Base-by-base conservation (phyloP, 176 grass and related monocot species). In the Canna indica region DNA sequence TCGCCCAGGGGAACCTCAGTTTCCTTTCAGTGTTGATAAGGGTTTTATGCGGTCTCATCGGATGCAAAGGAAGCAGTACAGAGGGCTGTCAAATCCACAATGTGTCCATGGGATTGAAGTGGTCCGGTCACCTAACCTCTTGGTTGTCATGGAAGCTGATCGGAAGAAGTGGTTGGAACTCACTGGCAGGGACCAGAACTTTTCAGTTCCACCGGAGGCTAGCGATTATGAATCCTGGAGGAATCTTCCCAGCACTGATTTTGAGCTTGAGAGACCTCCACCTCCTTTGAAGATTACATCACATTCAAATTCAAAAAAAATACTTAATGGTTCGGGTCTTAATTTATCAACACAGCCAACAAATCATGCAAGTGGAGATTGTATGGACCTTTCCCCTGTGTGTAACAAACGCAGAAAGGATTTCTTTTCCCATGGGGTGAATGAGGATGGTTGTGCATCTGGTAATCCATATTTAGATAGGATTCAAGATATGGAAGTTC, bases 51-150 rank as follows among this genome's bases (percentile, higher is more conserved):
- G 69, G 1, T 71, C 69, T 34, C 69, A 71, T 32, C 27, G 47
- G 69, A 54, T 71, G 69, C 69, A 71, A 28, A 27, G 46, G 27
- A 71, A 71, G 46, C 47, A 71, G 26, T 71, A 53, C 46, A 71
- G 68, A 26, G 69, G 69, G 2, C 30, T 90, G 47, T 90, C 88
- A 22, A 90, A 90, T 73, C 88, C 88, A 9, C 88, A 90, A 59
- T 90, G 88, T 52, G 77, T 90, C 63, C 88, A 90, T n/a, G 88
- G 88, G 20, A 90, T 90, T 10, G 88, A 86, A 68, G 67, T 90
- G 2, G 81, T 90, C 61, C 59, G 11, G 24, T 90, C 81, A 1
- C 88, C 69, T 12, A 53, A 71, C 17, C 69, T 36, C 28, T 71
- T 47, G 18, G 17, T 71, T 28, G 47, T 54, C 17, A n/a, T 18